Conservation (phyloP, 192 early-diverging fungal species). For the Allomyces macrogynus region DNA sequence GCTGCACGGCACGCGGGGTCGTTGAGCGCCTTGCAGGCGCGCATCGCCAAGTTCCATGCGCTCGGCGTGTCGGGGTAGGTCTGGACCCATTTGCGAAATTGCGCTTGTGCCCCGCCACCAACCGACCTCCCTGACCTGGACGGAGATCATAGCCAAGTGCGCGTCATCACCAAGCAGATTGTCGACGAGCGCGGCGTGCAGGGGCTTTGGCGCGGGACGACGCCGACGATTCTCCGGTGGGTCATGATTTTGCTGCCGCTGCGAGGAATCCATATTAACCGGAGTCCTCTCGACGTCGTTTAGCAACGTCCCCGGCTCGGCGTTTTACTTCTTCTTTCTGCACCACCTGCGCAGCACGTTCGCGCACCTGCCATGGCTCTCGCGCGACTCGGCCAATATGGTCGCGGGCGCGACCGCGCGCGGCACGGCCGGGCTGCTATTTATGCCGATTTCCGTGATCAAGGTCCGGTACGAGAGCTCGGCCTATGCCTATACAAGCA, state of each 20-base stretch:
- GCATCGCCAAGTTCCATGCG: not conserved
- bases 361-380: not conserved
- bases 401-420: slow-evolving; percentile 48
- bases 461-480: slow-evolving; percentile 85
- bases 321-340: slow-evolving; percentile 48
- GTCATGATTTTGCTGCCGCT: too few species aligned
- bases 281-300: too few species aligned
- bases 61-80: slow-evolving; percentile 20
- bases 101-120: not conserved
- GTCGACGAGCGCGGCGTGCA: slow-evolving; percentile 27
- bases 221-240: slow-evolving; percentile 43
- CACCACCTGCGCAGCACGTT: slow-evolving; percentile 21
- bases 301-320: slow-evolving; percentile 48
- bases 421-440: slow-evolving; percentile 54
- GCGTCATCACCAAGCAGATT: slow-evolving; percentile 18
- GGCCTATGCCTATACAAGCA: slow-evolving; percentile 56
- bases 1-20: not conserved
- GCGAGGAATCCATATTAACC: too few species aligned
- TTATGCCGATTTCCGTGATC: slow-evolving; percentile 88
- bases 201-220: slow-evolving; percentile 67
- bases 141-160: not conserved
- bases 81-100: not conserved
- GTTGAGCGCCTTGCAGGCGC: too few species aligned
- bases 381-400: slow-evolving; percentile 34
- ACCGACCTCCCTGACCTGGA: not conserved